phyloP scores from a whole-genome alignment of 139 green algal genomes.

The Zygnema circumcarinatum region DNA sequence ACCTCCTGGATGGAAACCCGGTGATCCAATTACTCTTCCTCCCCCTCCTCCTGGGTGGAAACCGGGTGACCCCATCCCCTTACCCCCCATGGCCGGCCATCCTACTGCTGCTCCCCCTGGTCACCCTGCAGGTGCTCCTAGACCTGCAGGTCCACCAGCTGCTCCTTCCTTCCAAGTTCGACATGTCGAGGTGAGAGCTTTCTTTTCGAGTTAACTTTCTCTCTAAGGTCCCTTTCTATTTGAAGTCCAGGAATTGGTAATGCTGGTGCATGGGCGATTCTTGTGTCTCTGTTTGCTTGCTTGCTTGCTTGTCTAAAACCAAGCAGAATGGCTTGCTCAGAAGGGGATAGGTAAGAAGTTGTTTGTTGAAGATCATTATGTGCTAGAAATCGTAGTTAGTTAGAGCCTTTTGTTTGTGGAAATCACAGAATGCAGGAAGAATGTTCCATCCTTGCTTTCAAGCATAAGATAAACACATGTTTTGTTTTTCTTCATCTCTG shows the following conservation, averaged over 20 bases:
- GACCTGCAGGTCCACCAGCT: neutral
- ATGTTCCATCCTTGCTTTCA: too few relatives aligned
- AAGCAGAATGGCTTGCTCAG: too few relatives aligned
- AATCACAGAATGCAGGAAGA: too few relatives aligned
- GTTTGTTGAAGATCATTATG: too few relatives aligned
- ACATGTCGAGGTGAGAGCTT: constrained; percentile 15
- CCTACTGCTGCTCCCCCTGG: constrained; percentile 2
- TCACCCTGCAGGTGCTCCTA: neutral
- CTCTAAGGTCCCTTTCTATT: neutral
- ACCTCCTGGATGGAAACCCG: constrained; percentile 28
- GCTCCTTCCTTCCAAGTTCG: neutral
- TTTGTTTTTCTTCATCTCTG: neutral
- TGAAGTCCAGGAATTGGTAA: neutral
- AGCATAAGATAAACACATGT: too few relatives aligned
- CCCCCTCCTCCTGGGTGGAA: constrained; percentile 40
- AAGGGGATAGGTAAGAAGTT: too few relatives aligned
- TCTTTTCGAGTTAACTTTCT: neutral
- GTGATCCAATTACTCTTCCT: constrained; percentile 13
- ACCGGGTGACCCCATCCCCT: constrained; percentile 35
- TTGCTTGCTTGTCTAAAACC: too few relatives aligned
- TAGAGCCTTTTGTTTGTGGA: too few relatives aligned
- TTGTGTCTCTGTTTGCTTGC: too few relatives aligned
- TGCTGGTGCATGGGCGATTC: too few relatives aligned
- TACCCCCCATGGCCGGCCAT: neutral
- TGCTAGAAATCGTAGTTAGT: too few relatives aligned